Evolutionary conservation across 2,329 filamentous ascomycete genomes (phyloP).

Genomic region (Aspergillus fijiensis): DNA sequence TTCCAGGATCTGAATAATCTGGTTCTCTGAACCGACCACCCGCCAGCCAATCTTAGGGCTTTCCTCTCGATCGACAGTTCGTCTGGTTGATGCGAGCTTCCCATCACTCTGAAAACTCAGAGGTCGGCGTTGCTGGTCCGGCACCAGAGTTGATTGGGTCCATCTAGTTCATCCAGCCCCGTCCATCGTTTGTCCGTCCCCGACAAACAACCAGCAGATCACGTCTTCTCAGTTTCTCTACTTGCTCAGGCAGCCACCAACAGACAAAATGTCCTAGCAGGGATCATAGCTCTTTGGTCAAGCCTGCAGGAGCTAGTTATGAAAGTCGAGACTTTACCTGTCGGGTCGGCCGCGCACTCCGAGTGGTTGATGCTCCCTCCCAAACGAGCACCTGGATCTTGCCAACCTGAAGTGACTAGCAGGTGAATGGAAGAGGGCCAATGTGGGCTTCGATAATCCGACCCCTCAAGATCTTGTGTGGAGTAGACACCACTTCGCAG

Average conservation of each 20-base stretch:
- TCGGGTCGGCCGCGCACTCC: conserved; percentile 1
- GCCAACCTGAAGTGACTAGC: neutral
- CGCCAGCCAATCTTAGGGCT: neutral
- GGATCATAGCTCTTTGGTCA: conserved; percentile 2
- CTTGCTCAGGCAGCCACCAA: conserved; percentile 7
- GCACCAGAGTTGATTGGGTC: neutral
- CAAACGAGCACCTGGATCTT: neutral
- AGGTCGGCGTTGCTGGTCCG: neutral
- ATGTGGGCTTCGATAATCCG: neutral
- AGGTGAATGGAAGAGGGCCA: neutral
- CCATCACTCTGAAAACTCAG: neutral
- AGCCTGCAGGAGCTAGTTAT: conserved; percentile 1
- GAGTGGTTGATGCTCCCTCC: neutral
- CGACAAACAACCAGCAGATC: neutral
- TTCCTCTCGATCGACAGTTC: conserved; percentile 9
- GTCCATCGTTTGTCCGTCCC: neutral
- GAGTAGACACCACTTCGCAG: neutral
- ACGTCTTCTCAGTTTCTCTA: neutral
- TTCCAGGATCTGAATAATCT: neutral
- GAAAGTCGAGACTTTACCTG: neutral
- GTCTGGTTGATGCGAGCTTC: conserved; percentile 6
- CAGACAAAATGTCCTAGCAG: neutral
- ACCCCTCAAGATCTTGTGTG: neutral
- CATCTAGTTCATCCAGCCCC: neutral
- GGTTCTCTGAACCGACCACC: conserved; percentile 2